Base-by-base conservation (phyloP, 306 rosid species). In the Vachellia collinsii region DNA sequence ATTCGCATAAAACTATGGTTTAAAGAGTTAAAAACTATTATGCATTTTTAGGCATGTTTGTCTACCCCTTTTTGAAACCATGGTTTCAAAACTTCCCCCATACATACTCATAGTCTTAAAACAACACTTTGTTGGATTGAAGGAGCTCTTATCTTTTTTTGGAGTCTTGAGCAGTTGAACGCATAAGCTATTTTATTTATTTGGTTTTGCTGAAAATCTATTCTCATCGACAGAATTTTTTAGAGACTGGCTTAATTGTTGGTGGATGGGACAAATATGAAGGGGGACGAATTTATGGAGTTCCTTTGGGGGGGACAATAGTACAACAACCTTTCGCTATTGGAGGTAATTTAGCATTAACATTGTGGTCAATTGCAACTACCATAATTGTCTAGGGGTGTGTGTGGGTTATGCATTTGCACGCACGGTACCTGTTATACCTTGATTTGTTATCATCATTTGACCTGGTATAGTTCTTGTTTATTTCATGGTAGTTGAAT, bases 211-310 rank as follows among this genome's bases (percentile, higher is more conserved):
- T 54, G 62, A 73, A 58, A 79, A 74, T 46, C 56, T 83, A 23
- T 39, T 88, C 48, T 75, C 72, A 34, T 78, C 86, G 82, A 81
- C 95, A 95, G 99, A 86, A 93, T 83, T 83, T 84, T 86, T 72
- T 95, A 38, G 89, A 93, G 86, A 91, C 99, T 75, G 99, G 99
- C 29, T 77, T 95, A 78, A 93, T 95, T 59, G 91, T 95, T 79
- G 99, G 98, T 61, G 97, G 99, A 50, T 95, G 98, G 99, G 99
- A 95, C 88, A 95, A 91, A 84, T 88, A 95, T 19, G 93, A 95
- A 83, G 98, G 99, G 51, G 98, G 99, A 13, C 92, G 92, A 83
- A 93, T 96, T 73, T 96, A 68, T 81, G 97, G 94, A 72, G 80
- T 96, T 85, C 98, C 97, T 62, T 92, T 96, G 25, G 97, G 98